Base-by-base conservation (phyloP, 192 early-diverging fungal species). In the Ambispora gerdemannii region DNA sequence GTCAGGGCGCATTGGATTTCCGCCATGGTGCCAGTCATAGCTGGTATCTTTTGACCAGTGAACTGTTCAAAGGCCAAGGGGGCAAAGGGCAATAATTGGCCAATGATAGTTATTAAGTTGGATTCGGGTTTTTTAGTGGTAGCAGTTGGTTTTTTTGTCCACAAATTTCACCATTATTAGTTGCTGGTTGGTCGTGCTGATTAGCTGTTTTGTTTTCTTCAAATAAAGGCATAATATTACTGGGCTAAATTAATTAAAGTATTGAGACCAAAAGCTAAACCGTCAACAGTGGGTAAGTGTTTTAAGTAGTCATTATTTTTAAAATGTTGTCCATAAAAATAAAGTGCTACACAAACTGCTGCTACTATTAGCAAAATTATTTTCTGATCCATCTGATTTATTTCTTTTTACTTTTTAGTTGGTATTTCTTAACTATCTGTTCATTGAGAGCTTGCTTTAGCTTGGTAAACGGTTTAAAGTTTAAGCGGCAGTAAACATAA, bases 21-120 rank as follows among this genome's bases (percentile, higher is more conserved):
- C 13, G 53, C 53, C 17, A 55, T 55, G 53, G 53, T 55, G 53
- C 53, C 53, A 25, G 7, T 55, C 53, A 55, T 55, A 22, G 10
- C 13, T 4, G 53, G 53, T n/a, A 55, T 22, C 24, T 55, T 55
- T 55, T 55, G 53, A 7, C 53, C 53, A 20, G 53, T 55, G n/a
- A 55, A 55, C 53, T 55, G 53, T 55, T 55, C 53, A 55, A 55
- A 55, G n/a, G 53, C 53, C 10, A 55, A 55, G 25, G 53, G 53
- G n/a, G 53, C 53, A n/a, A 55, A 55, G 4, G 53, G 53, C 13
- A 55, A 22, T 55, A 55, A 55, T 55, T 55, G 53, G 24, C 53
- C 53, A 22, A 55, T 55, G 24, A 55, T 55, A 22, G 53, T 55
- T 20, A 55, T 6, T 4, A 55, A 22, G 7, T 22, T 25, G 17